Base-by-base conservation (phyloP, 192 early-diverging fungal species). In the Funneliformis geosporum region DNA sequence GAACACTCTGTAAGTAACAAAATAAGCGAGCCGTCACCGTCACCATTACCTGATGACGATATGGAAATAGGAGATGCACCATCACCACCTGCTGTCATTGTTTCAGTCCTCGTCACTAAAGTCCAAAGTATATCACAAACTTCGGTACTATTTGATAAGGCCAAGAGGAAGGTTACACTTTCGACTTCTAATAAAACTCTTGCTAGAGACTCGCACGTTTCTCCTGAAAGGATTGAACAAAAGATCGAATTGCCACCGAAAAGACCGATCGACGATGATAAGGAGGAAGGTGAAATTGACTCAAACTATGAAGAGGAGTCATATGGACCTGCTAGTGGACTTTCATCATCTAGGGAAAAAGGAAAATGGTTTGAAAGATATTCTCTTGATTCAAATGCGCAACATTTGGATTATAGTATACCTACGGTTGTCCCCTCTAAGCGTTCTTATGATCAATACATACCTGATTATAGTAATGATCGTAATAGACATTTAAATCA, bases 1-100 rank as follows among this genome's bases (percentile, higher is more conserved):
- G 74, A 16, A 83, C 43, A 39, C 79, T 79, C 25, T 27, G 28
- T 25, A 14, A 33, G 18, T 43, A 69, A n/a, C 42, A 69, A 60
- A 43, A 33, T 12, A 7, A n/a, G 38, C 28, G 50, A 74, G 60
- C 47, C 73, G 79, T 81, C 44, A 60, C 47, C 73, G 79, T 79
- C 44, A 67, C 80, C 64, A 77, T 83, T 79, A 75, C 80, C 43
- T 80, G 83, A 85, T 62, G 84, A 85, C 47, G 40, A 43, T 43
- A 85, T 85, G 84, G 84, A 85, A 71, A 85, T 85, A 67, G 84
- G 81, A 23, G 84, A 85, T 39, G 81, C 81, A 9, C 83, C 82
- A n/a, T 82, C 84, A 3, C 84, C 84, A 25, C 84, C 84, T 14
- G 74, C 84, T 62, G 69, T 81, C 0, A 65, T 28, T 65, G 62